These are phyloP conservation scores for Pistacia vera DNA, from an alignment of 345 rosid genomes.

Conservation along the genomic window DNA sequence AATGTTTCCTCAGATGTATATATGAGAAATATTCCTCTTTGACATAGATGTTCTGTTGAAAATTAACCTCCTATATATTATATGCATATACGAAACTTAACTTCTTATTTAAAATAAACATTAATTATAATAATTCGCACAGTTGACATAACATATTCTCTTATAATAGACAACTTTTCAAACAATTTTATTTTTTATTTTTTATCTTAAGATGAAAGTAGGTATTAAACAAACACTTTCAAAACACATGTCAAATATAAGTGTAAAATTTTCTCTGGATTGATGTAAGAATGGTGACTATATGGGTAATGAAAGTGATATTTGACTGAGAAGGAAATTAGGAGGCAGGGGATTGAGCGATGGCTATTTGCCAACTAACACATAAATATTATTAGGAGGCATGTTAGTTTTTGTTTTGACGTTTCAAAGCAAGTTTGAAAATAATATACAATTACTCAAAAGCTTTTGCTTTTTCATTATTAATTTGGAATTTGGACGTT, in stretches of 20 bases:
- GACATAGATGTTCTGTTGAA: not conserved
- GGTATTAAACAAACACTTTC: not conserved
- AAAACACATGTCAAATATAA: too few relatives aligned
- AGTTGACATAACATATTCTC: too few relatives aligned
- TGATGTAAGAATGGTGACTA: constrained; percentile 14
- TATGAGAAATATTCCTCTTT: not conserved
- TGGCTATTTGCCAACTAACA: not conserved
- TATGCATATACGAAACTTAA: too few relatives aligned
- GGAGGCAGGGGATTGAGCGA: not conserved
- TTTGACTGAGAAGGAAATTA: not conserved
- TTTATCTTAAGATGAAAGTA: not conserved
- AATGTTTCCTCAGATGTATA: not conserved
- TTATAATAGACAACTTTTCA: too few relatives aligned
- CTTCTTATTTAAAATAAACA: too few relatives aligned
- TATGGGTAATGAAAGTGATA: not conserved
- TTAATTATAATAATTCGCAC: too few relatives aligned
- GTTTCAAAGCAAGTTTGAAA: constrained; percentile 24
- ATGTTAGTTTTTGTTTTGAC: constrained; percentile 10
- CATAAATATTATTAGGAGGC: not conserved
- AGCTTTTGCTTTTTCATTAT: too few relatives aligned
- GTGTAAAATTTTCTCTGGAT: not conserved
- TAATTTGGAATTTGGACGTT: not conserved
- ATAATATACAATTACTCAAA: not conserved
- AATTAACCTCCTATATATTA: not conserved
- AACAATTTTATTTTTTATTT: too few relatives aligned